These are phyloP conservation scores for Agrocybe praecox DNA, from an alignment of 768 basidiomycete species.

Conservation along the genomic window DNA sequence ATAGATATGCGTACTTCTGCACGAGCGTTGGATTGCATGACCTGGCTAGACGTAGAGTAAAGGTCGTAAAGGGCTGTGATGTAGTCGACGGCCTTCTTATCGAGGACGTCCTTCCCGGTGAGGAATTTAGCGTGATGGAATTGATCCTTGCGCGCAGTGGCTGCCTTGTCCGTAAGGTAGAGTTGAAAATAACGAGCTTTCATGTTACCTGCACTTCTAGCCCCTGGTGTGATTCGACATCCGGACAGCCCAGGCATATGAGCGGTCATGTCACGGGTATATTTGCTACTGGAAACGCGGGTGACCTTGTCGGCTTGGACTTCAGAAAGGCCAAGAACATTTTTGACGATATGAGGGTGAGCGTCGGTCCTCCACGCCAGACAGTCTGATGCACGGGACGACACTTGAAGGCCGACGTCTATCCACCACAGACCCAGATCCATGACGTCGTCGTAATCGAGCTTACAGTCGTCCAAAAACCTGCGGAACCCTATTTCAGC, in stretches of 20 bases:
- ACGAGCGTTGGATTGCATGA: slow-evolving; percentile 23
- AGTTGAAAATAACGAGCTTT: slow-evolving; percentile 28
- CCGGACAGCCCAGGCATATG: slow-evolving; percentile 32
- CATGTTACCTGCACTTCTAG: slow-evolving; percentile 12
- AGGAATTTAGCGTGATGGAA: slow-evolving; percentile 22
- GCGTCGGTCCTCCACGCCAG: slow-evolving; percentile 32
- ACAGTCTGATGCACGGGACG: slow-evolving; percentile 15
- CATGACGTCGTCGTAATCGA: neutral
- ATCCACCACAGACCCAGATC: slow-evolving; percentile 23
- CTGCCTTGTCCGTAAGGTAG: slow-evolving; percentile 35
- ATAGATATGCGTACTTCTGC: slow-evolving; percentile 29
- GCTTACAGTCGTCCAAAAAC: neutral
- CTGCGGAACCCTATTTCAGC: neutral
- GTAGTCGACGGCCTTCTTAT: slow-evolving; percentile 2
- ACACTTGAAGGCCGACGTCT: slow-evolving; percentile 31
- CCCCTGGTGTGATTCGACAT: slow-evolving; percentile 27
- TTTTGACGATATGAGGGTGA: slow-evolving; percentile 21
- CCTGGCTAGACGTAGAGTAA: slow-evolving; percentile 17
- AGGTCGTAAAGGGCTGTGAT: slow-evolving; percentile 16
- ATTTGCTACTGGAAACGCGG: slow-evolving; percentile 17
- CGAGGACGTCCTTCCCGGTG: slow-evolving; percentile 18
- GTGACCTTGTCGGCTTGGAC: slow-evolving; percentile 22
- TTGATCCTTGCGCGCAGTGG: slow-evolving; percentile 22
- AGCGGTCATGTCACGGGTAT: slow-evolving; percentile 26
- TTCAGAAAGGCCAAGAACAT: slow-evolving; percentile 11